These are phyloP conservation scores for Vitis hybrid DNA, from an alignment of 177 flowering plant species.

Conservation along the genomic window DNA sequence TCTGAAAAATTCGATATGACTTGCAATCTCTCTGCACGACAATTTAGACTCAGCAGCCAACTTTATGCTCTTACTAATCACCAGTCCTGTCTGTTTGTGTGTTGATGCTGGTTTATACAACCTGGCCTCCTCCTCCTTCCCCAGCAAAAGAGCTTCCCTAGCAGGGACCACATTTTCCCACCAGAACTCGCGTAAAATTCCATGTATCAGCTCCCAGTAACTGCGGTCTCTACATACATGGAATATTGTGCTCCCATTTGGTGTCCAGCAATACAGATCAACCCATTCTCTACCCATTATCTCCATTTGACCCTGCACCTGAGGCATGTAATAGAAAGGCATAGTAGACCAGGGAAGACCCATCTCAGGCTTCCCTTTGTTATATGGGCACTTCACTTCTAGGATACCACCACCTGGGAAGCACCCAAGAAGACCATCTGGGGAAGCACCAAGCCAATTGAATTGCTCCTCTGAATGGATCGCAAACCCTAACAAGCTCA, in stretches of 20 bases:
- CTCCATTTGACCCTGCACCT: slow-evolving; percentile 98
- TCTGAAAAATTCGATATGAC: slow-evolving; percentile 62
- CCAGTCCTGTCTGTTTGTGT: slow-evolving; percentile 69
- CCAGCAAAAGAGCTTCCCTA: slow-evolving; percentile 59
- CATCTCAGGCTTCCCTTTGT: slow-evolving; percentile 87
- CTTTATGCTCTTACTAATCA: slow-evolving; percentile 51
- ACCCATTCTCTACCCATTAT: slow-evolving; percentile 91
- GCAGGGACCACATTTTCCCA: slow-evolving; percentile 96
- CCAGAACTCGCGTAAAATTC: slow-evolving; percentile 85
- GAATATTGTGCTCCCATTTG: slow-evolving; percentile 82
- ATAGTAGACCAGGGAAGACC: slow-evolving; percentile 78
- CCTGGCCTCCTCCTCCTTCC: slow-evolving; percentile 48
- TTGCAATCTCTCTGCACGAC: slow-evolving; percentile 76
- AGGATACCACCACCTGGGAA: slow-evolving; percentile 72
- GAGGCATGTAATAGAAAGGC: slow-evolving; percentile 98
- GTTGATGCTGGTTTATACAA: slow-evolving; percentile 59
- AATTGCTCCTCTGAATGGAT: slow-evolving; percentile 53
- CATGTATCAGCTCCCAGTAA: slow-evolving; percentile 84
- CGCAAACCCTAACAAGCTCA: slow-evolving; percentile 71
- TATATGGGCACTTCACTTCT: slow-evolving; percentile 96
- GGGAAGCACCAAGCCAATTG: slow-evolving; percentile 94
- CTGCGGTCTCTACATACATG: slow-evolving; percentile 63
- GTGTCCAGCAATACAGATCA: slow-evolving; percentile 95
- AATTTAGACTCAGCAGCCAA: slow-evolving; percentile 70
- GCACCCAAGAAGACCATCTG: slow-evolving; percentile 83